Conservation (phyloP, 495 filamentous ascomycete genomes). For the Podospora appendiculata region DNA sequence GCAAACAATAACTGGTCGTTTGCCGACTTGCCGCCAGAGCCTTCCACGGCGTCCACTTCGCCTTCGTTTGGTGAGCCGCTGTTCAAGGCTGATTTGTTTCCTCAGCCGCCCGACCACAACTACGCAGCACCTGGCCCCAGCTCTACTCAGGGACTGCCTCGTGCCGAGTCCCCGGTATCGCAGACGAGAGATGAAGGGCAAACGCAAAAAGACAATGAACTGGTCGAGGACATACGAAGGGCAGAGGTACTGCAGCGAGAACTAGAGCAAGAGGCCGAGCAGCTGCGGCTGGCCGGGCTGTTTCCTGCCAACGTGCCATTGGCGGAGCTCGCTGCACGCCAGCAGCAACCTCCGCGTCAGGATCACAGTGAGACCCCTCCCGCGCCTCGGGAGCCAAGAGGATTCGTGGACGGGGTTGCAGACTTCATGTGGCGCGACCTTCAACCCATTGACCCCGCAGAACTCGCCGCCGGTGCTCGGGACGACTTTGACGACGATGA, state of each 20-base stretch:
- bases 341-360: background rate
- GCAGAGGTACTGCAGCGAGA: too few relatives aligned
- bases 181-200: background rate
- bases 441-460: conserved; percentile 26
- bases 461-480: conserved; percentile 14
- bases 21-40: conserved; percentile 14
- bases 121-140: background rate
- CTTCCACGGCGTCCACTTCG: background rate
- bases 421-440: conserved; percentile 40
- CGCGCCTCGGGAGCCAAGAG: conserved; percentile 14
- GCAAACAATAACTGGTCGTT: conserved; percentile 47
- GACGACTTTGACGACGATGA: conserved; percentile 36
- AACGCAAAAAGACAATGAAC: background rate
- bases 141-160: too few relatives aligned
- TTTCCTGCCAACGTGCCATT: too few relatives aligned
- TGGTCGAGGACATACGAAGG: too few relatives aligned
- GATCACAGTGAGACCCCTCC: background rate
- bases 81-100: background rate
- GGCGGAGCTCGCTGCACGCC: too few relatives aligned
- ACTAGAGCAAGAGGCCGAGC: background rate
- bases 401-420: conserved; percentile 30
- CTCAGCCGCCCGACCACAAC: background rate
- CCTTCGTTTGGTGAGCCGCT: background rate
- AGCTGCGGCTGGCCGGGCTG: background rate
- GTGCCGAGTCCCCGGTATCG: too few relatives aligned